Conservation (phyloP, 441 rosid species). For the Croton laevigatus region DNA sequence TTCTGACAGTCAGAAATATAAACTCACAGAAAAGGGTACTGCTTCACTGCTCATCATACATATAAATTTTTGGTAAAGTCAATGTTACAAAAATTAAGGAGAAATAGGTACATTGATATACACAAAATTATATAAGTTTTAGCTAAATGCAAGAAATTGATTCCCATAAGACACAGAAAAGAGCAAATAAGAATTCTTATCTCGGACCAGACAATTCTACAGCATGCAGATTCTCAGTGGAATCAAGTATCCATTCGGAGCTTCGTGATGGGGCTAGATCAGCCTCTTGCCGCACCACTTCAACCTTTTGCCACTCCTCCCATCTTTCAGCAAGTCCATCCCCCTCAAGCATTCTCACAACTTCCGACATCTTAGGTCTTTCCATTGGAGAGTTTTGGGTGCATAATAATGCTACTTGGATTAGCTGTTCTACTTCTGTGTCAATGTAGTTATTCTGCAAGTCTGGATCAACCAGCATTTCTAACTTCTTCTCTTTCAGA, state of each 20-base stretch:
- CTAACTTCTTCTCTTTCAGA: constrained; percentile 74
- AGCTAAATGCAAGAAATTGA: constrained; percentile 4
- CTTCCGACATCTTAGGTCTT: constrained; percentile 90
- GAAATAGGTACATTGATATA: constrained; percentile 16
- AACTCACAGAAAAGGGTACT: neutral
- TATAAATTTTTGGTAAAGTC: neutral
- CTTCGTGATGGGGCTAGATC: constrained; percentile 46
- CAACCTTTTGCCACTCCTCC: constrained; percentile 90
- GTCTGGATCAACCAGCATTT: constrained; percentile 76
- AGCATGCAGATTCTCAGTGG: constrained; percentile 59
- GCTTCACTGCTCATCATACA: constrained; percentile 5
- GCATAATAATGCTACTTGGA: constrained; percentile 84
- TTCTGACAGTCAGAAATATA: neutral
- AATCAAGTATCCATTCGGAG: constrained; percentile 57
- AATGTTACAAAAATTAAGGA: constrained; percentile 8
- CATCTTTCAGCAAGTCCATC: constrained; percentile 85
- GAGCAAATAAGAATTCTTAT: constrained; percentile 20
- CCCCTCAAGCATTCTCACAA: constrained; percentile 90
- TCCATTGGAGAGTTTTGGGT: constrained; percentile 78
- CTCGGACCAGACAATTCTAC: constrained; percentile 77
- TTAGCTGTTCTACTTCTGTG: constrained; percentile 74
- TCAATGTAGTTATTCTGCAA: constrained; percentile 60
- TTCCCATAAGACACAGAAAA: neutral
- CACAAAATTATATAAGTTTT: constrained; percentile 17
- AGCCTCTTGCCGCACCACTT: constrained; percentile 64